These are phyloP conservation scores for Fusarium miscanthi DNA, from an alignment of 2,329 filamentous ascomycete genomes.

Conservation along the genomic window DNA sequence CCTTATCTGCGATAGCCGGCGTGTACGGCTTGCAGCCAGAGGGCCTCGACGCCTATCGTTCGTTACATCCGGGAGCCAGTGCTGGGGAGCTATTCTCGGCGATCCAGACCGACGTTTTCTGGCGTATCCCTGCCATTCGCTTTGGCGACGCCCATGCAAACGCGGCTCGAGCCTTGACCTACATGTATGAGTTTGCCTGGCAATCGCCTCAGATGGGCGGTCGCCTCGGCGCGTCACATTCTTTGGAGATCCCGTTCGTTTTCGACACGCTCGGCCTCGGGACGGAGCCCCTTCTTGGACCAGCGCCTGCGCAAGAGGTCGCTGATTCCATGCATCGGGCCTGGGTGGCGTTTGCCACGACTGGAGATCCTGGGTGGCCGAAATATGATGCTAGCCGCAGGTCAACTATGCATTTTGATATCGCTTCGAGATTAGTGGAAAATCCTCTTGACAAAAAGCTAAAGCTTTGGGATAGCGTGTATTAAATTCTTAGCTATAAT, in stretches of 20 bases:
- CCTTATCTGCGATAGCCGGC: accelerated
- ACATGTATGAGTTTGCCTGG: neutral
- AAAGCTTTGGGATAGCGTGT: neutral
- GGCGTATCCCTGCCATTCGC: neutral
- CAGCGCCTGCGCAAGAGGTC: accelerated
- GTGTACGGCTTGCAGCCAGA: neutral
- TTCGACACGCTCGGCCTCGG: neutral
- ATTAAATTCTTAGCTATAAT: too few relatives aligned
- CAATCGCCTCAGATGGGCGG: neutral
- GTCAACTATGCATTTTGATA: neutral
- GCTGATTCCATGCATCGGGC: neutral
- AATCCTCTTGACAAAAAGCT: neutral
- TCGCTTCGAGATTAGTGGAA: accelerated
- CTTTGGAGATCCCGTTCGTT: neutral
- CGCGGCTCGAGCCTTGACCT: neutral
- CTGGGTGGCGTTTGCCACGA: neutral
- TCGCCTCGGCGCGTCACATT: neutral
- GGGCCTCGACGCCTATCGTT: neutral
- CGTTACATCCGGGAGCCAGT: neutral
- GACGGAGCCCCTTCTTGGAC: neutral
- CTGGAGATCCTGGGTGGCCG: neutral
- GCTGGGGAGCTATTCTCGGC: neutral
- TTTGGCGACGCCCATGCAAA: neutral
- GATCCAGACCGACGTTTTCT: neutral
- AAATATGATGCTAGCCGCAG: neutral